phyloP scores from a whole-genome alignment of 2,329 filamentous ascomycete species.

The Colletotrichum camelliae region DNA sequence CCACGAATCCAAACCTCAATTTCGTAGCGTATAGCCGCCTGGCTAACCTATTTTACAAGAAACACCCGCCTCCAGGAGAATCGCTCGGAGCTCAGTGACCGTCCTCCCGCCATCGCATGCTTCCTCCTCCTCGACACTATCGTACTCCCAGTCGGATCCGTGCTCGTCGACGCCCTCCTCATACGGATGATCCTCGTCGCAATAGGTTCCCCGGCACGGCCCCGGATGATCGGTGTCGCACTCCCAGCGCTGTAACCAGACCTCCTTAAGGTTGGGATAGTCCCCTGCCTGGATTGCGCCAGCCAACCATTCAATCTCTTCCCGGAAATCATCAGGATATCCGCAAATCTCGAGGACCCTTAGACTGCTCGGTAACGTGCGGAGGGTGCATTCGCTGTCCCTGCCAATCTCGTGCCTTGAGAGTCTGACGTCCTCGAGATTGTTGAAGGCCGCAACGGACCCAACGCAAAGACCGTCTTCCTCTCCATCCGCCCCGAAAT shows the following conservation, averaged over 20 bases:
- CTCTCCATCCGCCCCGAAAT: background rate
- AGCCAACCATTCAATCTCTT: background rate
- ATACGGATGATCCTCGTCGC: background rate
- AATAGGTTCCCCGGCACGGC: background rate
- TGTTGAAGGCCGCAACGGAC: background rate
- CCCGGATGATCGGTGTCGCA: background rate
- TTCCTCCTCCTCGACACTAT: background rate
- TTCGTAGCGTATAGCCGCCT: fast-evolving
- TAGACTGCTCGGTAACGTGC: background rate
- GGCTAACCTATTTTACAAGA: background rate
- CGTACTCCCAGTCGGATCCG: background rate
- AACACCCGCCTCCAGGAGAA: background rate
- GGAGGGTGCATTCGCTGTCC: background rate
- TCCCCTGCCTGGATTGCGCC: background rate
- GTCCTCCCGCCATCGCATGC: background rate
- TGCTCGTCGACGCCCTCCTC: background rate
- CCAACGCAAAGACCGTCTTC: background rate
- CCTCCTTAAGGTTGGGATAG: background rate
- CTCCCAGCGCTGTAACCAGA: background rate
- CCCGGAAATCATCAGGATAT: background rate
- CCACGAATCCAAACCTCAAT: fast-evolving
- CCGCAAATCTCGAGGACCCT: background rate
- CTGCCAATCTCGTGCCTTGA: background rate
- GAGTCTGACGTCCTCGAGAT: background rate
- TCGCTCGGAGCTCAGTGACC: background rate